Conservation (phyloP, 139 green algal genomes). For the Edaphochlamys debaryana region DNA sequence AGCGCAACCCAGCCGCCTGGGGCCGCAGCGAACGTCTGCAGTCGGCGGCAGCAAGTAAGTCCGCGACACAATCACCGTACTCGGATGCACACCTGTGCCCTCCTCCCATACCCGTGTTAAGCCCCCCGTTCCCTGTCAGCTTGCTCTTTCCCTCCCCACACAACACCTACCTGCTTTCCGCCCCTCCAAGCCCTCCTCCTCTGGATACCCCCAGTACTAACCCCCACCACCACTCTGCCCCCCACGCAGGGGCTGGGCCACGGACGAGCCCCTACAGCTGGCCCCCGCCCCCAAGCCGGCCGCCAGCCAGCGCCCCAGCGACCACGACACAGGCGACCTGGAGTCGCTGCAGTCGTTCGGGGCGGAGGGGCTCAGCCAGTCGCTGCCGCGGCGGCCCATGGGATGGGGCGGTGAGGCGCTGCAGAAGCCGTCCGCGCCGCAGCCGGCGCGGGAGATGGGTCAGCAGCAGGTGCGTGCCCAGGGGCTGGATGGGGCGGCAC, state of each 20-base stretch:
- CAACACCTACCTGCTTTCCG: too few species aligned
- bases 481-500: too few species aligned
- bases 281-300: not conserved
- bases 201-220: too few species aligned
- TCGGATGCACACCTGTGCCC: not conserved
- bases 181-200: not conserved
- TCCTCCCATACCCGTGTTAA: too few species aligned
- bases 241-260: slow-evolving; percentile 20
- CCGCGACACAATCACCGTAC: not conserved
- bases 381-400: slow-evolving; percentile 13
- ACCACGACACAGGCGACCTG: not conserved
- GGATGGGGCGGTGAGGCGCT: not conserved
- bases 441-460: not conserved
- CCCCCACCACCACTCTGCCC: too few species aligned
- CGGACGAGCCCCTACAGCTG: slow-evolving; percentile 14
- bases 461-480: not conserved
- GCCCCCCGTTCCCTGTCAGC: too few species aligned
- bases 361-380: not conserved
- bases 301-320: not conserved
- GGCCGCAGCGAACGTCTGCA: not conserved
- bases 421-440: not conserved
- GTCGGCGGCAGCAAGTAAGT: not conserved
- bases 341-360: slow-evolving; percentile 40
- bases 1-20: not conserved
- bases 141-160: too few species aligned